phyloP scores from a whole-genome alignment of 75 land plant species.

The Pinus taeda region DNA sequence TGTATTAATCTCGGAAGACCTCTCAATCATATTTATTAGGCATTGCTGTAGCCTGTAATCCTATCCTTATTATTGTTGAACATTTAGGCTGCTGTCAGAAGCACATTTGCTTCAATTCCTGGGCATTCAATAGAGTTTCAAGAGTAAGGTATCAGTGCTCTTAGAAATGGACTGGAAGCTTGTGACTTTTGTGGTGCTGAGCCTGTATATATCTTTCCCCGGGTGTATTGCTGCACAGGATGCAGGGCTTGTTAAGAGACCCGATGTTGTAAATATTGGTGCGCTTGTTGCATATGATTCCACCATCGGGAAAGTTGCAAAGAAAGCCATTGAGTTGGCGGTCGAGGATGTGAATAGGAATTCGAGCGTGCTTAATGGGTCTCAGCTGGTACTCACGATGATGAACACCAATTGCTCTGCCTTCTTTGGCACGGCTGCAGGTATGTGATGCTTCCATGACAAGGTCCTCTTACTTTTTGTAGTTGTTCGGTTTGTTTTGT shows the following conservation, averaged over 20 bases:
- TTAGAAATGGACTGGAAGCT: not conserved
- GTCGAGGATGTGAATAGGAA: constrained; percentile 21
- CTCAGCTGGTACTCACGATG: constrained; percentile 8
- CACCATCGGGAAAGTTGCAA: constrained; percentile 11
- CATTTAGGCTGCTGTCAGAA: no score
- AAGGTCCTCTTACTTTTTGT: no score
- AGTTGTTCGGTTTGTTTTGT: no score
- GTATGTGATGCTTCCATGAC: not conserved
- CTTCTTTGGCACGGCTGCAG: constrained; percentile 19
- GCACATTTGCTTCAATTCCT: not conserved
- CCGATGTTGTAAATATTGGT: constrained; percentile 17
- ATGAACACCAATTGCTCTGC: constrained; percentile 19
- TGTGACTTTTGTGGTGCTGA: not conserved
- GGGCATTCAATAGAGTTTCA: not conserved
- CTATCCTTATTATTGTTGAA: no score
- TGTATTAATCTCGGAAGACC: not conserved
- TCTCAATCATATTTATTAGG: not conserved
- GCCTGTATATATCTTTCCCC: not conserved
- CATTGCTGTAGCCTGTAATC: no score
- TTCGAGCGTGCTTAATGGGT: constrained; percentile 13
- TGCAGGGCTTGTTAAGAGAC: not conserved
- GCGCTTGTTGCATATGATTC: constrained; percentile 18
- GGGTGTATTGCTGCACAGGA: not conserved
- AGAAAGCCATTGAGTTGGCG: constrained; percentile 16
- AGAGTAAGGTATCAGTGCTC: not conserved